These are phyloP conservation scores for Corylus avellana DNA, from an alignment of 306 rosid genomes.

Conservation along the genomic window DNA sequence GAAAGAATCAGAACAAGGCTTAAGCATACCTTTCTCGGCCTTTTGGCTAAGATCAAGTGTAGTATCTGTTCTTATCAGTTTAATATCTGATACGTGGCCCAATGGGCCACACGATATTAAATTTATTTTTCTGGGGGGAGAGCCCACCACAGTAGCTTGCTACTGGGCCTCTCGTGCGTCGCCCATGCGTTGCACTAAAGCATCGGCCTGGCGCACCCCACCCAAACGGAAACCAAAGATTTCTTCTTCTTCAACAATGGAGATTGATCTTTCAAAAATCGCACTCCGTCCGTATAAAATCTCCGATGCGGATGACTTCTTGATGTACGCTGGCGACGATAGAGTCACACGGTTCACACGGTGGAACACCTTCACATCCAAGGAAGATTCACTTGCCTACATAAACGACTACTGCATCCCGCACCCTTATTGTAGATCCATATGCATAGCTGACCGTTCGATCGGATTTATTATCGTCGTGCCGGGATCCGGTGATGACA, in stretches of 20 bases:
- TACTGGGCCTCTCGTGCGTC: too few species aligned
- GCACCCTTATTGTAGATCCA: constrained; percentile 32
- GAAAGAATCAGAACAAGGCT: too few species aligned
- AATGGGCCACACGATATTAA: too few species aligned
- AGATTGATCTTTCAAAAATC: background rate
- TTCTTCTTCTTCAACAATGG: background rate
- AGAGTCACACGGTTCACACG: constrained; percentile 25
- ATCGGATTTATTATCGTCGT: constrained; percentile 24
- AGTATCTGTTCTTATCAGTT: too few species aligned
- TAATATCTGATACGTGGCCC: too few species aligned
- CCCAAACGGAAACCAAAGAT: too few species aligned
- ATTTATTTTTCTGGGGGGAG: background rate
- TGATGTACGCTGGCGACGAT: constrained; percentile 19
- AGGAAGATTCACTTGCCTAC: constrained; percentile 26
- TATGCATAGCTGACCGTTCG: constrained; percentile 36
- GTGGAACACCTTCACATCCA: constrained; percentile 31
- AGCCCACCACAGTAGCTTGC: background rate
- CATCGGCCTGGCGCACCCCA: too few species aligned
- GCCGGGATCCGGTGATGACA: constrained; percentile 21
- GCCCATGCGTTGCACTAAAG: too few species aligned
- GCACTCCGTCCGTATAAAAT: constrained; percentile 27
- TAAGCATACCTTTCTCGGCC: background rate
- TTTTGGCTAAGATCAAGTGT: background rate
- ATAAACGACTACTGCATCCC: constrained; percentile 24
- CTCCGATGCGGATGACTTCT: constrained; percentile 35